Percentiles rank a stretch among this genome's conserved stretches.
Conservation (phyloP, 228 moss, liverwort and hornwort genomes). For the Sphagnum fallax region DNA sequence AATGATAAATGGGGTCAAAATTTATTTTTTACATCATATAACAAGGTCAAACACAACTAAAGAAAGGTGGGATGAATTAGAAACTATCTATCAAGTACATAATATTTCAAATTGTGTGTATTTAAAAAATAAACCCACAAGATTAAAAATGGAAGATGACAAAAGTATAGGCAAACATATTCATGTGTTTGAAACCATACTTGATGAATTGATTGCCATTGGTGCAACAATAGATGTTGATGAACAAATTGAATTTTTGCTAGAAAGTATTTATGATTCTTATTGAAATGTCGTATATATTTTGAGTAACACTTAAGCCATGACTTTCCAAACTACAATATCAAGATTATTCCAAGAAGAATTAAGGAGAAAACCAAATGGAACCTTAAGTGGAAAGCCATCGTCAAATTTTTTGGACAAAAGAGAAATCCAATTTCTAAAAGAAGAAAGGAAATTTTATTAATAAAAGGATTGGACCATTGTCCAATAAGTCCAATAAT, state of each 20-base stretch:
- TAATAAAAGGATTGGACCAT: background rate
- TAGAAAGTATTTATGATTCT: background rate
- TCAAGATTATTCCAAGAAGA: background rate
- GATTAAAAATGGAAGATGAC: slow-evolving; percentile 1
- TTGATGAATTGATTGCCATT: background rate
- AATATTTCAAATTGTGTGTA: background rate
- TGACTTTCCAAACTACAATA: background rate
- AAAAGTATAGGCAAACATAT: background rate
- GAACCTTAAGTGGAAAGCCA: background rate
- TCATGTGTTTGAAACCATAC: background rate
- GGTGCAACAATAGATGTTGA: background rate
- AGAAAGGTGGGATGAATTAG: too few relatives aligned
- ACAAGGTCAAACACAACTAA: too few relatives aligned
- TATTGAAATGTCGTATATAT: slow-evolving; percentile 1
- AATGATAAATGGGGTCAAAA: background rate
- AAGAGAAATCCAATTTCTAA: background rate
- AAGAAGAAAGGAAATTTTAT: background rate
- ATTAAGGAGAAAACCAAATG: slow-evolving; percentile 1
- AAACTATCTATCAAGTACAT: too few relatives aligned
- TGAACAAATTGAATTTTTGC: too few relatives aligned
- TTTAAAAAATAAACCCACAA: background rate
- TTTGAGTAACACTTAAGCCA: background rate
- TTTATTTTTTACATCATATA: too few relatives aligned
- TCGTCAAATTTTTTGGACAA: background rate
- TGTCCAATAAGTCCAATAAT: background rate